Conservation (phyloP, 2,329 filamentous ascomycete species). For the Diplocarpon rosae region DNA sequence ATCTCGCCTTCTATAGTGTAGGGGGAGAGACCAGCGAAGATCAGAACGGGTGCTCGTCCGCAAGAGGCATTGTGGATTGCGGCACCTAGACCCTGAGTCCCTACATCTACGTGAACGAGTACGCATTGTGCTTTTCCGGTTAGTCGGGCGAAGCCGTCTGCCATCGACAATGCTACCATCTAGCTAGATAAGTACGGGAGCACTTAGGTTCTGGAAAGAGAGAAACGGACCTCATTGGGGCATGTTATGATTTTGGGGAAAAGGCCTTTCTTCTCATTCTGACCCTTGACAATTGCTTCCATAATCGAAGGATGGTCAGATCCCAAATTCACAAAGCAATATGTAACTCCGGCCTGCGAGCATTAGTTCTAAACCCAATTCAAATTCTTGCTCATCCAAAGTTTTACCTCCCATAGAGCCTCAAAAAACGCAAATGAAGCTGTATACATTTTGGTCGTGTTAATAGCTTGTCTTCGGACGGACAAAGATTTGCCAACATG, state of each 20-base stretch:
- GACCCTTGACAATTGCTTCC: slow-evolving; percentile 62
- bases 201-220: background rate
- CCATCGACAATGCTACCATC: slow-evolving; percentile 69
- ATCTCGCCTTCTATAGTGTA: slow-evolving; percentile 64
- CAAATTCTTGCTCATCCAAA: too few relatives aligned
- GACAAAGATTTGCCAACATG: too few relatives aligned
- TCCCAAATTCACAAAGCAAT: slow-evolving; percentile 48
- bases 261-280: slow-evolving; percentile 49
- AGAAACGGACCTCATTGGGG: slow-evolving; percentile 49
- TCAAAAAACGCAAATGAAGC: slow-evolving; percentile 49
- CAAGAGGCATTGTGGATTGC: slow-evolving; percentile 64
- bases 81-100: slow-evolving; percentile 56
- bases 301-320: slow-evolving; percentile 58
- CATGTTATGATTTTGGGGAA: slow-evolving; percentile 62
- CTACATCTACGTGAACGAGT: slow-evolving; percentile 58
- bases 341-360: slow-evolving; percentile 34
- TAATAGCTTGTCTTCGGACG: background rate
- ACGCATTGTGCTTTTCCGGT: slow-evolving; percentile 59
- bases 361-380: too few relatives aligned
- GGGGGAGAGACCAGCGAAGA: slow-evolving; percentile 65
- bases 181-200: slow-evolving; percentile 27
- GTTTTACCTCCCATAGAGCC: slow-evolving; percentile 48
- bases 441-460: slow-evolving; percentile 1
- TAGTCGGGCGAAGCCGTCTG: slow-evolving; percentile 60
- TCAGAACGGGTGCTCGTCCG: slow-evolving; percentile 56